A percentile compares a stretch with the other conserved stretches of the same genome.
Conservation (phyloP, 108 stramenopile species). For the Chaetoceros muelleri region DNA sequence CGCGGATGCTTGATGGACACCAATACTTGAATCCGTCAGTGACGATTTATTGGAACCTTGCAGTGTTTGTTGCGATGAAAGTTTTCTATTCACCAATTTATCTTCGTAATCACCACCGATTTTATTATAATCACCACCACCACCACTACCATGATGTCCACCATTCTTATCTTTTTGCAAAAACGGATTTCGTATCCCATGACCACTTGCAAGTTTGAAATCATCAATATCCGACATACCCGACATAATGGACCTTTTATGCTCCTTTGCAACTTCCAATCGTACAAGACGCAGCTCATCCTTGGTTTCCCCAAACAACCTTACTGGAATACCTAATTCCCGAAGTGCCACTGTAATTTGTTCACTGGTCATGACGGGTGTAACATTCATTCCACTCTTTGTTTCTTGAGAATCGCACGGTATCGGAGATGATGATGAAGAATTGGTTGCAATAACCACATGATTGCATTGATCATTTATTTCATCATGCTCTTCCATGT, state of each 20-base stretch:
- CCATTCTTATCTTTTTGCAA: slow-evolving; percentile 33
- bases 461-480: no score
- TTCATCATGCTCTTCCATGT: neutral
- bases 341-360: slow-evolving; percentile 39
- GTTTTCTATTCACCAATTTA: neutral
- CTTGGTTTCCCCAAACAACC: slow-evolving; percentile 56
- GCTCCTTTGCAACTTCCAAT: slow-evolving; percentile 34
- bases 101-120: neutral
- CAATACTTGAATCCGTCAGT: slow-evolving; percentile 1
- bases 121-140: no score
- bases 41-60: neutral
- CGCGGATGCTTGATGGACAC: neutral
- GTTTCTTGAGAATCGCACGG: no score
- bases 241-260: slow-evolving; percentile 30
- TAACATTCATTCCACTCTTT: slow-evolving; percentile 2
- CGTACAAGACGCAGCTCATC: slow-evolving; percentile 26
- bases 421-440: neutral
- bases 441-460: no score
- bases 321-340: slow-evolving; percentile 50
- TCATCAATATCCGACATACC: slow-evolving; percentile 55
- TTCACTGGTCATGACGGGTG: slow-evolving; percentile 1
- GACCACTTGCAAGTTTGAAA: slow-evolving; percentile 59
- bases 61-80: neutral
- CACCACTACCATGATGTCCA: neutral
- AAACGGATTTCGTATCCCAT: slow-evolving; percentile 74